Evolutionary conservation across 2,329 filamentous ascomycete species (phyloP).

Genomic region (Monilinia vaccinii-corymbosi): DNA sequence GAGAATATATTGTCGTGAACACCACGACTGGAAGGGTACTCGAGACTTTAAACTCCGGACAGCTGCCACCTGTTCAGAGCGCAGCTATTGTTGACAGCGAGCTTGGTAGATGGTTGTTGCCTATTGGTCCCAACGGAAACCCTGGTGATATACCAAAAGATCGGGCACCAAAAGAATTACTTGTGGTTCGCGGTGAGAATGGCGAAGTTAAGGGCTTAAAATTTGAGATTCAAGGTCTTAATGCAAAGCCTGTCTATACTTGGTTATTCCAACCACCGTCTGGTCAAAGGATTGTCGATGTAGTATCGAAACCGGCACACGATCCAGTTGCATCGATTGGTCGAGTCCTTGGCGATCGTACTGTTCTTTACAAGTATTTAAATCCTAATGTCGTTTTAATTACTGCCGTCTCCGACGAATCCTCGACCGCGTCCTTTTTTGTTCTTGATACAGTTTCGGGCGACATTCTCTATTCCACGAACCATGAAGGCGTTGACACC

Average conservation of each 20-base stretch:
- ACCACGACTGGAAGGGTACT: slow-evolving; percentile 42
- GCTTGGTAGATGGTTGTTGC: slow-evolving; percentile 44
- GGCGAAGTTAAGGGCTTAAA: slow-evolving; percentile 47
- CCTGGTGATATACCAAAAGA: slow-evolving; percentile 38
- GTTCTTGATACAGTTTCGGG: slow-evolving; percentile 83
- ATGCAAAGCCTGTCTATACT: slow-evolving; percentile 38
- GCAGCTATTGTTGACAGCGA: slow-evolving; percentile 45
- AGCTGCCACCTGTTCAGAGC: slow-evolving; percentile 35
- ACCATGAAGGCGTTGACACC: slow-evolving; percentile 65
- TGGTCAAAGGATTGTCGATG: slow-evolving; percentile 57
- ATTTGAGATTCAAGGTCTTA: slow-evolving; percentile 37
- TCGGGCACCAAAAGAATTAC: slow-evolving; percentile 41
- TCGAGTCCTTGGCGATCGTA: slow-evolving; percentile 80
- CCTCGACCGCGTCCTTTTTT: slow-evolving; percentile 59
- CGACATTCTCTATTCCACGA: slow-evolving; percentile 61
- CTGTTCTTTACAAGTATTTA: slow-evolving; percentile 95
- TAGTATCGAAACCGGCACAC: slow-evolving; percentile 61
- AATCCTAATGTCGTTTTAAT: slow-evolving; percentile 79
- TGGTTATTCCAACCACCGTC: slow-evolving; percentile 67
- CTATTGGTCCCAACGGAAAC: slow-evolving; percentile 42
- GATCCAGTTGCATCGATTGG: slow-evolving; percentile 94
- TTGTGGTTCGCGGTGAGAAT: slow-evolving; percentile 43
- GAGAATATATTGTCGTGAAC: slow-evolving; percentile 51
- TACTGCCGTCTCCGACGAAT: slow-evolving; percentile 52
- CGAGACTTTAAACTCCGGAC: slow-evolving; percentile 35